phyloP scores from a whole-genome alignment of 257 asterid genomes.

The Solanum pinnatisectum region DNA sequence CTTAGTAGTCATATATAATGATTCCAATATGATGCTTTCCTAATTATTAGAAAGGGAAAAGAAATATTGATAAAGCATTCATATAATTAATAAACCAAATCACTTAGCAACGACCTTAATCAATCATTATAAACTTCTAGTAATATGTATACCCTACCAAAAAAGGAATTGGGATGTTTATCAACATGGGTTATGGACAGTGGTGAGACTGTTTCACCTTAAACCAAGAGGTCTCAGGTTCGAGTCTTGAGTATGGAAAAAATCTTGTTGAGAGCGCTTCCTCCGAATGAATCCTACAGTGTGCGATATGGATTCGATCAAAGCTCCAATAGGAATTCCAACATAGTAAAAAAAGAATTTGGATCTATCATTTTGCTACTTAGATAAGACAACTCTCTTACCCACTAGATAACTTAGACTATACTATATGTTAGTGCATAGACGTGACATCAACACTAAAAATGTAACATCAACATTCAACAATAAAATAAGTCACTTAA shows the following conservation, averaged over 20 bases:
- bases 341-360: not conserved
- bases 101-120: not conserved
- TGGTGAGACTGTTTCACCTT: not conserved
- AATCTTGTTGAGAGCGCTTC: too few species aligned
- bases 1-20: not conserved
- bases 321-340: rapidly evolving
- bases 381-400: not conserved
- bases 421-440: not conserved
- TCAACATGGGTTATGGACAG: not conserved
- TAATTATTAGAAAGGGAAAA: not conserved
- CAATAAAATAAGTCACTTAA: not conserved
- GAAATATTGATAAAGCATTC: not conserved
- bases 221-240: too few species aligned
- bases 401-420: not conserved
- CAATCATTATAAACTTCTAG: not conserved
- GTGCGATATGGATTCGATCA: too few species aligned
- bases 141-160: not conserved
- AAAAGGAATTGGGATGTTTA: not conserved
- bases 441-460: not conserved
- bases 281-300: rapidly evolving
- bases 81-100: not conserved
- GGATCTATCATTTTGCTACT: not conserved
- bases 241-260: too few species aligned
- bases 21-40: not conserved
- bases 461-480: not conserved